Base-by-base conservation (phyloP, 2,329 filamentous ascomycete genomes). In the Monilinia laxa region DNA sequence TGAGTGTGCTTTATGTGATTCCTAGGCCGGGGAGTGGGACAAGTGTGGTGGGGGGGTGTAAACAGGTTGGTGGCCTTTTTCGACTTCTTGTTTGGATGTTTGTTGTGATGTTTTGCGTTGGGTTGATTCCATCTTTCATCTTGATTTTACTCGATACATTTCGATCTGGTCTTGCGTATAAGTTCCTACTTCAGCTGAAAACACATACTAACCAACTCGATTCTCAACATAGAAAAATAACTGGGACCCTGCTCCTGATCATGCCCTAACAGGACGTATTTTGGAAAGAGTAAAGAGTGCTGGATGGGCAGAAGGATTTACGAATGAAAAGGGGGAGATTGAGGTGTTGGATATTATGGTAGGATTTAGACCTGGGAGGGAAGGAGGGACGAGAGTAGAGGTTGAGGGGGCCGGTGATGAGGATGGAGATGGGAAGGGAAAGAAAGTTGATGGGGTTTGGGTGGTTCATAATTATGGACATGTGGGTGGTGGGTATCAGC, bases 401-500 rank as follows among this genome's bases (percentile, higher is more conserved):
- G 40, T n/a, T 18, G 45, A 47, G 45, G 20, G 45, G 18, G 45
- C 18, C 12, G 2, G 16, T 42, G 40, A n/a, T 47, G 45, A 6
- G 45, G 18, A 47, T 47, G 45, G 45, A 2, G 18, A 47, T 7
- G 20, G 18, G 45, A n/a, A n/a, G 45, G 40, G 31, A 23, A 60
- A 69, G 68, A 72, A 71, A 11, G 23, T 67, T 6, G 72, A 76
- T 12, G 74, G 70, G 2, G 69, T 70, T 69, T 71, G 69, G 64
- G 73, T 81, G 3, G 75, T 81, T 51, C 81, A 82, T 77, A 75
- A 77, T 62, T 83, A 82, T 77, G 81, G 81, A 11, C 80, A 82
- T 77, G 78, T 76, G 45, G 80, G 80, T 3, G 80, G 76, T 56
- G 81, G 81, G 60, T 80, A 76, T 72, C 74, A 76, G 60, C 70